Conservation (phyloP, 2,329 filamentous ascomycete genomes). For the Ophiosphaerella narmari region DNA sequence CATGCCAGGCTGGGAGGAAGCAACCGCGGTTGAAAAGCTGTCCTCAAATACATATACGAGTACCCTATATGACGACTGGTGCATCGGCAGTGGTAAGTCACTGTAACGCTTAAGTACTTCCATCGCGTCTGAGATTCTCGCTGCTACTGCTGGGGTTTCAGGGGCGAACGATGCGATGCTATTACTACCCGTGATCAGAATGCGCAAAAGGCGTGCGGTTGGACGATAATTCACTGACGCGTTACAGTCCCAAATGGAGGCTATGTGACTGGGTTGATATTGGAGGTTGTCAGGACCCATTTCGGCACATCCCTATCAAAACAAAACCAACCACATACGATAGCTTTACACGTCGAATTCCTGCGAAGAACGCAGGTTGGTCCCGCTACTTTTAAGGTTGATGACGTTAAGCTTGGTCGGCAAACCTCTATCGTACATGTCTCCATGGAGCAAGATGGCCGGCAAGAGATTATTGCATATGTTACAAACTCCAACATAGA, state of each 20-base stretch:
- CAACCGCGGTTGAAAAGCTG: slow-evolving; percentile 54
- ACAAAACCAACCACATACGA: slow-evolving; percentile 65
- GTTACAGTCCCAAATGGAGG: slow-evolving; percentile 70
- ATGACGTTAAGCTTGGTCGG: slow-evolving; percentile 67
- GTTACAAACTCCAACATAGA: slow-evolving; percentile 67
- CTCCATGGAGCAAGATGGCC: slow-evolving; percentile 59
- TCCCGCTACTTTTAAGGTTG: slow-evolving; percentile 60
- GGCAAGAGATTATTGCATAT: slow-evolving; percentile 67
- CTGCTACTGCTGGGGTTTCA: neutral
- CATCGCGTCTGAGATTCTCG: neutral
- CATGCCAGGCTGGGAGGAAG: slow-evolving; percentile 52
- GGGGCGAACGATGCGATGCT: neutral
- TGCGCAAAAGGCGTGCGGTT: neutral
- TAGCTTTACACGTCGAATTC: slow-evolving; percentile 69
- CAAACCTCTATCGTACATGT: slow-evolving; percentile 68
- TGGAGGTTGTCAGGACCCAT: slow-evolving; percentile 63
- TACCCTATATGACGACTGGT: slow-evolving; percentile 63
- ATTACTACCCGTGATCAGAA: neutral
- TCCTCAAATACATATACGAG: slow-evolving; percentile 64
- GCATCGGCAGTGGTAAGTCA: slow-evolving; percentile 64
- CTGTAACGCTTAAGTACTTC: neutral
- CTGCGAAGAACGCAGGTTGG: slow-evolving; percentile 66
- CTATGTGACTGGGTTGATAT: slow-evolving; percentile 67
- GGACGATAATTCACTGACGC: neutral
- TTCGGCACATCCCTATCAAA: slow-evolving; percentile 62